Evolutionary conservation across 2,329 filamentous ascomycete species (phyloP), one percentile per base, ranked within the genome.

Genomic region (Ceratocystis smalleyi): DNA sequence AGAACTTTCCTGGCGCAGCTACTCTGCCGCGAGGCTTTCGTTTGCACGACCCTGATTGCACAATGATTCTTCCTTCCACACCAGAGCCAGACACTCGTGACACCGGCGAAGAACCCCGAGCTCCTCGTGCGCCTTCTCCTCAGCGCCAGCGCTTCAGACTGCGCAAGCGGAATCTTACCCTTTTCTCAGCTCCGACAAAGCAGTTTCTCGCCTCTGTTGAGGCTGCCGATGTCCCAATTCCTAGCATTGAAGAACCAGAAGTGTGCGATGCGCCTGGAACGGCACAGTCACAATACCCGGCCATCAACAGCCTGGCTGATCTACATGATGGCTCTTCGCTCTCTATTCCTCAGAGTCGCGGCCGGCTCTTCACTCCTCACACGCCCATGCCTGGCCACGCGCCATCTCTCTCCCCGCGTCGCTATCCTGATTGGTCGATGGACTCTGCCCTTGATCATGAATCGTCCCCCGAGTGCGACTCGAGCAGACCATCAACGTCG

Each of bases 131-230:
- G 7, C 78, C 80, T 10, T 79, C 78, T 45, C 77, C 80, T 30
- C 79, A 78, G 54, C 77, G 79, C 69, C 80, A 78, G 67, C 79
- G 79, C 63, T 75, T 84, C 69, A 78, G 76, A 68, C 72, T 84
- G 66, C 82, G 82, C 72, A 77, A 79, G 69, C 81, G 81, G 69
- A 77, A 78, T 69, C 76, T 77, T 45, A 78, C 80, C 54, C 76
- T 78, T 65, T 74, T 81, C 10, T 73, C 77, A 66, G 82, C 82
- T 45, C 82, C 83, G 1, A 86, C 83, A 1, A 77, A 84, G 69
- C 82, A 86, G 61, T 86, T 86, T 69, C 78, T 86, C n/a, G 83
- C 82, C 2, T 85, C 83, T 3, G 83, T 86, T 65, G 83, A 82
- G 55, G 82, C 83, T 19, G 83, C 82, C 67, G 83, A 86, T 70